Conservation (phyloP, 352 stramenopile genomes). For the Blastocystis hominis region DNA sequence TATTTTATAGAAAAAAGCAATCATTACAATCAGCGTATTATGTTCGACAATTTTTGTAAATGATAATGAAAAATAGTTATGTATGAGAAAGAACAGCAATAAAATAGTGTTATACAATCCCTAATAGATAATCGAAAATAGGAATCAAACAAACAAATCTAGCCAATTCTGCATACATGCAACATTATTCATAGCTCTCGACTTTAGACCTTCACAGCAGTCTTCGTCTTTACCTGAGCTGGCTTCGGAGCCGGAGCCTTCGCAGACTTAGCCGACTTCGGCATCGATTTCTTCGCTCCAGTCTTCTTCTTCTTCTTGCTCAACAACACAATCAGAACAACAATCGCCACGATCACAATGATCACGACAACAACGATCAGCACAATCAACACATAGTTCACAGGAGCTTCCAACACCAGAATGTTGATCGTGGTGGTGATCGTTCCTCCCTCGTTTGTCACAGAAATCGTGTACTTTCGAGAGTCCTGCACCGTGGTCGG, state of each 20-base stretch:
- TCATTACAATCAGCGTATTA: too few relatives aligned
- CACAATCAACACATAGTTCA: not conserved
- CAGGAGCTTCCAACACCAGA: not conserved
- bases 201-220: too few relatives aligned
- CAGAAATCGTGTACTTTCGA: not conserved
- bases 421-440: not conserved
- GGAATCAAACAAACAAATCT: too few relatives aligned
- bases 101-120: too few relatives aligned
- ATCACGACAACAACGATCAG: conserved; percentile 45
- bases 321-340: conserved; percentile 21
- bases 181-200: too few relatives aligned
- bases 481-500: not conserved
- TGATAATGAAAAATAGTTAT: too few relatives aligned
- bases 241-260: not conserved
- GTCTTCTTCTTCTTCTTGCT: conserved; percentile 22
- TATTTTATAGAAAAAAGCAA: too few relatives aligned
- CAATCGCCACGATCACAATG: conserved; percentile 10
- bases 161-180: too few relatives aligned
- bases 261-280: not conserved
- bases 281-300: not conserved
- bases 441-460: not conserved
- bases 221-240: conserved; percentile 2
- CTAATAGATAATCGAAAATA: too few relatives aligned
- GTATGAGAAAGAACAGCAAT: too few relatives aligned
- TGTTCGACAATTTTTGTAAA: too few relatives aligned